A percentile compares a stretch with the other conserved stretches of the same genome.
phyloP scores from a whole-genome alignment of 1,284 basidiomycete species.

The Thelephora terrestris region DNA sequence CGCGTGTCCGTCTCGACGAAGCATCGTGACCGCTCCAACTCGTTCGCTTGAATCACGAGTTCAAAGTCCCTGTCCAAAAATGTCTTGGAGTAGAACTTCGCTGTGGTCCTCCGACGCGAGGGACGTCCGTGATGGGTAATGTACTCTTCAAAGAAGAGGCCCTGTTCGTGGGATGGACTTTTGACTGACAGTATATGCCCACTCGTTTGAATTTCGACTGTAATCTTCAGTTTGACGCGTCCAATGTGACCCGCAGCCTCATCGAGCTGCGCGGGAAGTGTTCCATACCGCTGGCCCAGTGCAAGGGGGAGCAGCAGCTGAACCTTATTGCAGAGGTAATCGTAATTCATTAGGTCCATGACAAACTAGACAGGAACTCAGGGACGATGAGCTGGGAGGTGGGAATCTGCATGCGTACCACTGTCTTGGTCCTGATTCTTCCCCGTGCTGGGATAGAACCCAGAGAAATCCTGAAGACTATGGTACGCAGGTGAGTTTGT shows the following conservation, averaged over 20 bases:
- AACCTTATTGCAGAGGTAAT: conserved; percentile 35
- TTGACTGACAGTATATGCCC: conserved; percentile 27
- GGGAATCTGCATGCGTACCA: conserved; percentile 23
- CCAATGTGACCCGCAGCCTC: conserved; percentile 21
- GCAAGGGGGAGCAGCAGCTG: conserved; percentile 41
- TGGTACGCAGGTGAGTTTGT: not conserved
- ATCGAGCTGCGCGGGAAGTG: conserved; percentile 25
- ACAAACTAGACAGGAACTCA: conserved; percentile 23
- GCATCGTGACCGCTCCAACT: conserved; percentile 40
- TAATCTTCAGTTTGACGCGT: conserved; percentile 30
- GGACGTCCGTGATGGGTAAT: conserved; percentile 21
- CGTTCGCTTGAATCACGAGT: conserved; percentile 32
- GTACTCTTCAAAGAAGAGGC: conserved; percentile 22
- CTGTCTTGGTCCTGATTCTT: conserved; percentile 30
- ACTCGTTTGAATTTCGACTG: conserved; percentile 35
- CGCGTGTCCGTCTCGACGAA: conserved; percentile 35
- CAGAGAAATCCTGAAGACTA: conserved; percentile 49
- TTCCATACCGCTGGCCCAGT: conserved; percentile 42
- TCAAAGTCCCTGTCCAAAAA: conserved; percentile 39
- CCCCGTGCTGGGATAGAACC: conserved; percentile 36
- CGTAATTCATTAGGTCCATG: conserved; percentile 31
- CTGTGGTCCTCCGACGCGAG: conserved; percentile 32
- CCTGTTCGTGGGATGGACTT: conserved; percentile 31
- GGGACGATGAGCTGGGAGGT: not conserved
- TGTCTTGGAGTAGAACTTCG: conserved; percentile 25